A percentile compares a stretch with the other conserved stretches of the same genome.
These are phyloP conservation scores for Patellifolia procumbens DNA, from an alignment of 179 eudicot species.

Conservation along the genomic window DNA sequence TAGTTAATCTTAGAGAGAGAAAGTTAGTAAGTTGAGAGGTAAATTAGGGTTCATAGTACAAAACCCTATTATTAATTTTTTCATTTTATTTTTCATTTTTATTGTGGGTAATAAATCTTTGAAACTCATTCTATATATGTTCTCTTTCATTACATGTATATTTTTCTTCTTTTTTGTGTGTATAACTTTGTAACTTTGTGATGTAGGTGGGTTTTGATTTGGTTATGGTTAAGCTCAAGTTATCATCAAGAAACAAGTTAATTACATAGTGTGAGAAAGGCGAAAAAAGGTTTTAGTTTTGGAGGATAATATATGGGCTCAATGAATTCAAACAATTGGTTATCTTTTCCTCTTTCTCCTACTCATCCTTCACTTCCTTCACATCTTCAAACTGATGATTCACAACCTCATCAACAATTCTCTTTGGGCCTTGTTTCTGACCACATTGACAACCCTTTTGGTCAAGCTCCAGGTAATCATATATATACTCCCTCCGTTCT, in stretches of 20 bases:
- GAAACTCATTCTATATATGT: too few species aligned
- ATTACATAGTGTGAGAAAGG: neutral
- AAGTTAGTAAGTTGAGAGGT: constrained; percentile 21
- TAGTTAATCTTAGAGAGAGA: constrained; percentile 10
- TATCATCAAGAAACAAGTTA: neutral
- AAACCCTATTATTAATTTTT: constrained; percentile 11
- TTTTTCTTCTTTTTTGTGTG: neutral
- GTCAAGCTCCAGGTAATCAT: constrained; percentile 68
- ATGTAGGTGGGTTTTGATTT: constrained; percentile 24
- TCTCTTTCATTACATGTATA: too few species aligned
- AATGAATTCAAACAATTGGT: constrained; percentile 94
- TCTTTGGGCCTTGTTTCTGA: constrained; percentile 74
- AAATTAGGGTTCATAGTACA: constrained; percentile 8
- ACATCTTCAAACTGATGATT: constrained; percentile 43
- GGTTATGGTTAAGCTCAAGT: constrained; percentile 18
- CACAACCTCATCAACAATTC: constrained; percentile 57
- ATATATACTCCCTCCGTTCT: too few species aligned
- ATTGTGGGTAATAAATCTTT: too few species aligned
- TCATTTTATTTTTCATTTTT: neutral
- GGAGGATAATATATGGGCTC: constrained; percentile 21
- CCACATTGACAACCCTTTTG: constrained; percentile 58
- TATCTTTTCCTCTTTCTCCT: constrained; percentile 84
- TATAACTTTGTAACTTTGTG: constrained; percentile 11
- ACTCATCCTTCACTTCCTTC: constrained; percentile 62
- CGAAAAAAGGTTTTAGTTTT: too few species aligned